Base-by-base conservation (phyloP, 2,329 filamentous ascomycete species). In the Fusarium subtropicale region DNA sequence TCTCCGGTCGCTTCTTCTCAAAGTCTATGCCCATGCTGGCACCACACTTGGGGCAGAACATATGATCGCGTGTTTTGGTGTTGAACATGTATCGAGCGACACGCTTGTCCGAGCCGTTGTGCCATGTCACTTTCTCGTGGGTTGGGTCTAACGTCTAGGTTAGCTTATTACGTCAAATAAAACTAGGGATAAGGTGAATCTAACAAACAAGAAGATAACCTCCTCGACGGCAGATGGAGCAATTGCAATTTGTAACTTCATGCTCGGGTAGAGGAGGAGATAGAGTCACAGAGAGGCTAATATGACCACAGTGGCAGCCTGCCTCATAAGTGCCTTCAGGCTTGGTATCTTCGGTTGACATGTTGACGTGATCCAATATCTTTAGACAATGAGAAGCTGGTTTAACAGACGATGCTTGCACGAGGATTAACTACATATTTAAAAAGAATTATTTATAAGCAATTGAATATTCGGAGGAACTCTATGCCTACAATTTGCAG, bases 241-340 rank as follows among this genome's bases (percentile, higher is more conserved):
- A 88, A 71, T 83, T 85, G 79, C 86, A 88, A 22, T 81, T 73
- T n/a, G 83, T 47, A 6, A 86, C 80, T 61, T 79, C 76, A 66
- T 83, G 78, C 66, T 83, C 76, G 6, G 81, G 78, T 30, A 87
- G 77, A 28, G 84, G 81, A 26, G 85, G 84, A 31, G 82, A 83
- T 45, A 87, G 79, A 22, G 79, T 81, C 30, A 86, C 77, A 16
- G 80, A 78, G 70, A 86, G 84, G 62, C 80, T 77, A 62, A 88
- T 80, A 55, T 81, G 81, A 45, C 84, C 85, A 75, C 86, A 87
- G 73, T 87, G 85, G 66, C 85, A 88, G 57, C 81, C 82, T 13
- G 79, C 84, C 46, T 81, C 75, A 74, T 88, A 86, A 2, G 81
- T 83, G 50, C 68, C 75, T 46, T 74, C 78, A 6, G 68, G 55